Evolutionary conservation across 2,329 filamentous ascomycete species (phyloP).

Genomic region (Fusarium poae): DNA sequence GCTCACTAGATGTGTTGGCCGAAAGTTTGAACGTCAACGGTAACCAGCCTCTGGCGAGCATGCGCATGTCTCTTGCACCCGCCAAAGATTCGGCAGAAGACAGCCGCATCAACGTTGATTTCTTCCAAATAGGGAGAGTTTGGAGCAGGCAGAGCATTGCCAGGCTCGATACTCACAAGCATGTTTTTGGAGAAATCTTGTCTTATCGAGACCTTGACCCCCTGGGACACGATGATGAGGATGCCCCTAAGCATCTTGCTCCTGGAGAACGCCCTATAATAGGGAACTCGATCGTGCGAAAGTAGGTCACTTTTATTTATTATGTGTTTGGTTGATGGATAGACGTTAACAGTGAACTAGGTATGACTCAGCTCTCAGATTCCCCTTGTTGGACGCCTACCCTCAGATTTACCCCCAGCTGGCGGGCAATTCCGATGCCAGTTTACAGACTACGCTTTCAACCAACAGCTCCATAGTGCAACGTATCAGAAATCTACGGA

Average conservation of each 20-base stretch:
- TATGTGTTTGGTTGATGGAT: too few species aligned
- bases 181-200: conserved; percentile 50
- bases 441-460: conserved; percentile 72
- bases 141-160: conserved; percentile 30
- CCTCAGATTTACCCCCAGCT: conserved; percentile 76
- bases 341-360: conserved; percentile 34
- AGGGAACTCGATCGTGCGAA: conserved; percentile 49
- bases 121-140: conserved; percentile 49
- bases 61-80: conserved; percentile 73
- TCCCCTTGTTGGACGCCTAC: conserved; percentile 86
- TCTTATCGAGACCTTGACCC: conserved; percentile 41
- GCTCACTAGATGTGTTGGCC: conserved; percentile 72
- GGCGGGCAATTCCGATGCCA: conserved; percentile 52
- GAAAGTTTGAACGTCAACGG: conserved; percentile 79
- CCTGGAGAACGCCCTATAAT: conserved; percentile 40
- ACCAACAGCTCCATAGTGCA: conserved; percentile 81
- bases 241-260: conserved; percentile 6
- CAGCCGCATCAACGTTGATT: conserved; percentile 50
- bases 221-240: conserved; percentile 14
- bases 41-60: conserved; percentile 81
- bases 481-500: conserved; percentile 74
- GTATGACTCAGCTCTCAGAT: conserved; percentile 69
- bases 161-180: conserved; percentile 31
- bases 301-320: conserved; percentile 37
- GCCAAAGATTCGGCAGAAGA: conserved; percentile 50